Evolutionary conservation across 192 early-diverging fungal species (phyloP), one percentile per base, ranked within the genome.

Genomic region (Linnemannia zychae): DNA sequence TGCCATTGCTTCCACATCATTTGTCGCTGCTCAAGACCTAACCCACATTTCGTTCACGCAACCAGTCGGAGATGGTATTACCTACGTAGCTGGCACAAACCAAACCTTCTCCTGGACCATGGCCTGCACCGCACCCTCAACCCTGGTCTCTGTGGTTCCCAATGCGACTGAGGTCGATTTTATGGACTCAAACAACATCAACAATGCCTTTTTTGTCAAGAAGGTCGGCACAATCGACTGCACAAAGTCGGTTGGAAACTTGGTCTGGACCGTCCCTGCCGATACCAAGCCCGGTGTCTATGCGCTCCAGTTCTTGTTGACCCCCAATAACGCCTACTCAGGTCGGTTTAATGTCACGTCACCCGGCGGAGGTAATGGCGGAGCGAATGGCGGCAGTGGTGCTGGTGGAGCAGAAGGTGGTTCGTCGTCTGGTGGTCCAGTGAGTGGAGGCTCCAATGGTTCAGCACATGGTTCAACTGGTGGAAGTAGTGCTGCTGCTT

Each of bases 181-280:
- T 44, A 84, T 84, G 82, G 72, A 84, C 53, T 78, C 82, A 72
- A 79, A 84, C 60, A 84, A 79, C 67, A 75, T 79, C 52, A 60
- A 67, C 57, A 84, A 84, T 31, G 77, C 82, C 20, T 84, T 84
- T 77, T 84, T 66, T 67, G 77, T 84, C 77, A 78, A 78, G 76
- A 84, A 79, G 52, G 82, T 84, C 46, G 82, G 82, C 28, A 84
- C 82, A 1, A 84, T 84, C 37, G 82, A 84, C n/a, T 84, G 82
- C 37, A 79, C 77, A 33, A 78, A 84, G 38, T 48, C 72, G 13
- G 82, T 84, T 40, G 82, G 82, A 11, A 84, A 84, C 60, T 46
- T 84, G 50, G 82, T 84, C n/a, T 84, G 82, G 82, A 84, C 82
- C 0, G 82, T 84, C 2, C 82, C 82, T 5, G 82, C 82, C 5